Conservation (phyloP, 768 basidiomycete genomes). For the Tulasnella sp. region DNA sequence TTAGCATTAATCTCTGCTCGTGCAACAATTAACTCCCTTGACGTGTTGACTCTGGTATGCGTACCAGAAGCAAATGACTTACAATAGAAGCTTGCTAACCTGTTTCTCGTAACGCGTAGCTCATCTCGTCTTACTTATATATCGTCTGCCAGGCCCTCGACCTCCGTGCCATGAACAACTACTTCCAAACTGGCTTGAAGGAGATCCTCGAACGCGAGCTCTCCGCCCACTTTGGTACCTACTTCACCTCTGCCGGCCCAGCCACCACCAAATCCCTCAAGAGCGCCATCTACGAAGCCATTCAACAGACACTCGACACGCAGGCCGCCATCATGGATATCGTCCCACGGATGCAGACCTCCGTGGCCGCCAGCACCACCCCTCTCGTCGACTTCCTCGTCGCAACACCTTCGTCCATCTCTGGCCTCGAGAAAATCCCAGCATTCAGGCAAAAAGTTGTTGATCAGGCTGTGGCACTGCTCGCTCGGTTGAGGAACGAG, state of each 20-base stretch:
- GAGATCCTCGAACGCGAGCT: slow-evolving; percentile 45
- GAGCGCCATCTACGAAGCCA: slow-evolving; percentile 22
- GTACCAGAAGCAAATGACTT: not conserved
- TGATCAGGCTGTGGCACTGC: slow-evolving; percentile 34
- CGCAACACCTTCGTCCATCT: slow-evolving; percentile 22
- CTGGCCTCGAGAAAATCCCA: slow-evolving; percentile 30
- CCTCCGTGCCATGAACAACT: slow-evolving; percentile 61
- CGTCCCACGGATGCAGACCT: slow-evolving; percentile 53
- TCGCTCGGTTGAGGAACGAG: slow-evolving; percentile 37
- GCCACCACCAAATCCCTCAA: slow-evolving; percentile 33
- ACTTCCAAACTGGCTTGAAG: slow-evolving; percentile 44
- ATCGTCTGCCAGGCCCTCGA: slow-evolving; percentile 79
- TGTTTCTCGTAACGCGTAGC: slow-evolving; percentile 11
- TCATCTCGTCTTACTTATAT: slow-evolving; percentile 68
- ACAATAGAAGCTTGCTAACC: no score
- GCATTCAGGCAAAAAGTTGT: slow-evolving; percentile 48
- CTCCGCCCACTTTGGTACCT: slow-evolving; percentile 32
- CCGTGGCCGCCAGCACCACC: slow-evolving; percentile 51
- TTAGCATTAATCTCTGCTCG: slow-evolving; percentile 74
- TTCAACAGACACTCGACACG: slow-evolving; percentile 49
- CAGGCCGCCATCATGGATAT: slow-evolving; percentile 63
- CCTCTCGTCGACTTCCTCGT: slow-evolving; percentile 49
- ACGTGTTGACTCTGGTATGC: slow-evolving; percentile 56
- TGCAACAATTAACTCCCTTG: slow-evolving; percentile 65
- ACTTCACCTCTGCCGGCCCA: slow-evolving; percentile 27